Percentiles rank a stretch among this genome's conserved stretches.
These are phyloP conservation scores for Cucumis hystrix DNA, from an alignment of 306 rosid genomes.

Conservation along the genomic window DNA sequence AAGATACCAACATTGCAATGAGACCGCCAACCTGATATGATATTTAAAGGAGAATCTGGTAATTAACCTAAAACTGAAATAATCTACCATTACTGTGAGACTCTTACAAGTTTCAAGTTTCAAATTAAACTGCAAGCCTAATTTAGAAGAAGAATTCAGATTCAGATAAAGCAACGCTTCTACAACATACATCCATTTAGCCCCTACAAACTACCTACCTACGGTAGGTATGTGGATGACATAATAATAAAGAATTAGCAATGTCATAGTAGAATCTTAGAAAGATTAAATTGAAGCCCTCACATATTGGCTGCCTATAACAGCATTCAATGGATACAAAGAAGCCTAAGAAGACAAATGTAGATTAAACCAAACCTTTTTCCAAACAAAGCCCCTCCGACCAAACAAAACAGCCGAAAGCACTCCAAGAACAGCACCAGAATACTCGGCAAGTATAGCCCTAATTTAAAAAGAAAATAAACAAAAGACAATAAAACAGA, in stretches of 20 bases:
- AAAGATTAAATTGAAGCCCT: not conserved
- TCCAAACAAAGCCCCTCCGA: slow-evolving; percentile 65
- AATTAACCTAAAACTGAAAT: slow-evolving; percentile 9
- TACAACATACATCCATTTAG: not conserved
- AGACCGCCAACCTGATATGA: slow-evolving; percentile 86
- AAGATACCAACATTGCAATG: slow-evolving; percentile 81
- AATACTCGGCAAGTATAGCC: slow-evolving; percentile 91
- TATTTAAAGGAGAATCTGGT: slow-evolving; percentile 25
- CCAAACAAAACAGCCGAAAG: slow-evolving; percentile 85
- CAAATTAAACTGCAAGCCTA: not conserved
- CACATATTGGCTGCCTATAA: not conserved
- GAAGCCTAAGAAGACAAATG: not conserved
- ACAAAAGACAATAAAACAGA: not conserved
- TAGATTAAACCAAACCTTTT: slow-evolving; percentile 45
- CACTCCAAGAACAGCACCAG: slow-evolving; percentile 96
- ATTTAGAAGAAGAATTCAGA: not conserved
- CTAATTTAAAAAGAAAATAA: slow-evolving; percentile 25
- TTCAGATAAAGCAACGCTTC: not conserved
- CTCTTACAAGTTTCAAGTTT: not conserved
- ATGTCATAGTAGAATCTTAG: not conserved
- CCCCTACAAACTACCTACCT: not conserved
- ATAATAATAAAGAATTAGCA: not conserved
- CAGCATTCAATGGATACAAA: not conserved
- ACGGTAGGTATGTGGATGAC: not conserved
- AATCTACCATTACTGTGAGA: not conserved